A percentile compares a stretch with the other conserved stretches of the same genome.
Conservation (phyloP, 2,329 filamentous ascomycete genomes). For the Cercospora zeae-maydis region DNA sequence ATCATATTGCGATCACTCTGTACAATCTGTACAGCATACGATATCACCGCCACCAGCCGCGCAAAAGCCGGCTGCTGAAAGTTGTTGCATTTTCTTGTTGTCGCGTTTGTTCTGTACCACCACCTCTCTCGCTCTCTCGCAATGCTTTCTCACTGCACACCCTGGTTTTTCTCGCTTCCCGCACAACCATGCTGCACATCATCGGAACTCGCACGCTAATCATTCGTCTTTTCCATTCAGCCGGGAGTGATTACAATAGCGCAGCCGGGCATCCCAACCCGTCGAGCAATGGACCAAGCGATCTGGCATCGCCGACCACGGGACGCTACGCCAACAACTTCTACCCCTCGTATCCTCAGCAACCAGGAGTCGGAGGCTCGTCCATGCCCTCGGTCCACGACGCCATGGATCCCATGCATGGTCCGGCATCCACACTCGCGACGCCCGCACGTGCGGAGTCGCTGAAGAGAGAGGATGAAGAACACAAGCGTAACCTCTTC, state of each 20-base stretch:
- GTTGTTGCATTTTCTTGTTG: constrained; percentile 8
- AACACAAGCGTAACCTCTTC: constrained; percentile 68
- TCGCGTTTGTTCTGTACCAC: constrained; percentile 9
- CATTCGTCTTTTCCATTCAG: constrained; percentile 43
- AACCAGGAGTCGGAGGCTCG: constrained; percentile 52
- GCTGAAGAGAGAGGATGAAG: constrained; percentile 52
- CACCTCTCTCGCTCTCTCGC: constrained; percentile 6
- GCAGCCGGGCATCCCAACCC: constrained; percentile 64
- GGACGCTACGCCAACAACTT: constrained; percentile 73
- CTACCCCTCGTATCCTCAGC: constrained; percentile 64
- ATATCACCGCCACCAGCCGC: constrained; percentile 17
- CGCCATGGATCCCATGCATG: constrained; percentile 48
- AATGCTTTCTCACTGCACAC: constrained; percentile 9
- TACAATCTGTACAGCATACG: constrained; percentile 30
- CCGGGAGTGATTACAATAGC: constrained; percentile 58
- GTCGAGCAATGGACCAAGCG: constrained; percentile 53
- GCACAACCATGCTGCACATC: constrained; percentile 30
- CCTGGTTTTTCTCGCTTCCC: constrained; percentile 31
- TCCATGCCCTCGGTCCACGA: constrained; percentile 65
- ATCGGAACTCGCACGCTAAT: constrained; percentile 41
- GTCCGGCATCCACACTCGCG: constrained; percentile 33
- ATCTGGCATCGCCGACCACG: constrained; percentile 57
- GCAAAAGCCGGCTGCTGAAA: constrained; percentile 18
- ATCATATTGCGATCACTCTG: constrained; percentile 23
- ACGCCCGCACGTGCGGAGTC: constrained; percentile 39